Evolutionary conservation across 176 grass and related monocot genomes (phyloP).

Genomic region (Oryza coarctata): DNA sequence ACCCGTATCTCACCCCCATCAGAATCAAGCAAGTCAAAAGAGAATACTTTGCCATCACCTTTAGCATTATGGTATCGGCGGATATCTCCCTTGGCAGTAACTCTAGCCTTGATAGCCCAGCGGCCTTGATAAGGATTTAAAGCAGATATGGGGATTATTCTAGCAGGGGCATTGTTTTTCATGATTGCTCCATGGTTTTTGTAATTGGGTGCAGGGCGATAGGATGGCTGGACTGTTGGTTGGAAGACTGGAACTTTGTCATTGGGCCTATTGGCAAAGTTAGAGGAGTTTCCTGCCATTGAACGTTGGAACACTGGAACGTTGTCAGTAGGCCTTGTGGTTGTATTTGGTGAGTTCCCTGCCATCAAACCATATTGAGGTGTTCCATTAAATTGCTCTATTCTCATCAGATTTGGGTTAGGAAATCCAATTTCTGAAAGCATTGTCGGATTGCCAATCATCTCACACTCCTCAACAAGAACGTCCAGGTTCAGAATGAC

Average conservation of each 20-base stretch:
- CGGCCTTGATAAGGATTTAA: conserved; percentile 95
- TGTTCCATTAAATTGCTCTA: conserved; percentile 40
- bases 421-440: conserved; percentile 37
- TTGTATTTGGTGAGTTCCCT: conserved; percentile 32
- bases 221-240: conserved; percentile 65
- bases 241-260: conserved; percentile 47
- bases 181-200: conserved; percentile 76
- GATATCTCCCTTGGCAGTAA: conserved; percentile 87
- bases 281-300: conserved; percentile 33
- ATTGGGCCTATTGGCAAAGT: conserved; percentile 27
- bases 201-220: conserved; percentile 74
- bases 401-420: conserved; percentile 16
- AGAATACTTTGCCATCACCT: conserved; percentile 97
- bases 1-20: conserved; percentile 86
- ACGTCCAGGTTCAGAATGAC: conserved; percentile 78
- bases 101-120: conserved; percentile 91
- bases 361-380: conserved; percentile 36
- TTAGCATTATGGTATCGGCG: conserved; percentile 89
- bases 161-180: conserved; percentile 90
- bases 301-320: conserved; percentile 42
- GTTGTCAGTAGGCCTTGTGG: conserved; percentile 40
- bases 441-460: conserved; percentile 54
- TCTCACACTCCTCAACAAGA: conserved; percentile 54
- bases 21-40: conserved; percentile 92
- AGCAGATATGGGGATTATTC: conserved; percentile 73